Evolutionary conservation across 176 grass and related monocot genomes (phyloP), one percentile per base, ranked within the genome.

Genomic region (Bothriochloa decipiens): DNA sequence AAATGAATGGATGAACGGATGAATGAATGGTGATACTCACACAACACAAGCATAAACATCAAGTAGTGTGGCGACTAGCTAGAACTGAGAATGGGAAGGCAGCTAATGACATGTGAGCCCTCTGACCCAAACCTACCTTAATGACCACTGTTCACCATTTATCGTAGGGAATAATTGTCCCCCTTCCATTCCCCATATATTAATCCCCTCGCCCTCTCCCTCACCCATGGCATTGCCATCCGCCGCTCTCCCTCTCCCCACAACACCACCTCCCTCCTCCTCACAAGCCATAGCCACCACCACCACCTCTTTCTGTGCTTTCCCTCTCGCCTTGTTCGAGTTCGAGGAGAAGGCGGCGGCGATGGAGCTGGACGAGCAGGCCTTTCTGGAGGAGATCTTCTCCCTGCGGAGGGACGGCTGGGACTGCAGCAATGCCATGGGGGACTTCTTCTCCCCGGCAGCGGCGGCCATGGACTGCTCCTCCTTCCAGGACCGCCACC

Each of bases 321-420:
- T 3, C 60, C 60, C 60, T 71, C 22, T 43, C 41, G 68, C 37
- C 40, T 47, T 73, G 6, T 73, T 73, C 40, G 45, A 4, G 9
- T 61, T 25, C n/a, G 27, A 25, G 0, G n/a, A 69, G 47, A 15
- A 14, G 36, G 20, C 37, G 14, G 0, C 20, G 14, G 55, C 29
- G 4, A 98, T 98, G 96, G 96, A 98, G 87, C 75, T 94, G 16
- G 96, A 98, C 0, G 96, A 98, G 75, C 91, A 98, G 89, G 85
- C 87, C 2, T 98, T 98, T 74, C 53, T 98, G 80, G 96, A 98
- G 69, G 96, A 98, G 87, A 86, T 98, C 58, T 78, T 98, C 26
- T 90, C 96, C 1, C 77, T 93, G 28, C 83, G 93, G 63, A 89
- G 91, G 76, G 96, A 94, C 74, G 85, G 70, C 8, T 98, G 93